phyloP scores from a whole-genome alignment of 108 stramenopile genomes.

The Stephanodiscus minutulus region DNA sequence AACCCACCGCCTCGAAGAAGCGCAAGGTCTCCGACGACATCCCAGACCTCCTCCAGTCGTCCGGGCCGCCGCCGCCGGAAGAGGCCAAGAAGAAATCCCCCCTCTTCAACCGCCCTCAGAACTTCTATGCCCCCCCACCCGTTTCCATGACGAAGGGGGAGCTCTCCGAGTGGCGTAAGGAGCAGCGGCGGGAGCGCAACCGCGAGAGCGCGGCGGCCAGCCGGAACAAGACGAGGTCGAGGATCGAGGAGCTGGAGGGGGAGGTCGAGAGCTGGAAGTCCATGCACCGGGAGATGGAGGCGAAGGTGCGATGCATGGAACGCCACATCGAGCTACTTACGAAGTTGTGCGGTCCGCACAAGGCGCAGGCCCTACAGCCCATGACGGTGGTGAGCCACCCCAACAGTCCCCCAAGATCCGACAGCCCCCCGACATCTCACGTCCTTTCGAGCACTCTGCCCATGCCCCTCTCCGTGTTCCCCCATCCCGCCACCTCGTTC shows the following conservation, averaged over 20 bases:
- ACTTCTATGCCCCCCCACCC: conserved; percentile 34
- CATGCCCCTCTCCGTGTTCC: not conserved
- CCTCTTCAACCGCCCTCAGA: conserved; percentile 34
- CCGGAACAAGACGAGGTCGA: conserved; percentile 58
- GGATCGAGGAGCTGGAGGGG: conserved; percentile 67
- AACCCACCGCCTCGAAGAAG: conserved; percentile 23
- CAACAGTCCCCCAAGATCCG: conserved; percentile 21
- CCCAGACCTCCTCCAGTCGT: not conserved
- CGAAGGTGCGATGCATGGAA: conserved; percentile 33
- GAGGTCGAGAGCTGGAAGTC: conserved; percentile 53
- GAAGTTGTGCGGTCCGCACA: conserved; percentile 8
- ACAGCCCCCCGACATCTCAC: conserved; percentile 13
- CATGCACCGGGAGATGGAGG: conserved; percentile 48
- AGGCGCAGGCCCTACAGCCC: not conserved
- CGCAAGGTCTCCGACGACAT: conserved; percentile 16
- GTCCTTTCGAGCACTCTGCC: not conserved
- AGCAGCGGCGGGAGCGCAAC: conserved; percentile 79
- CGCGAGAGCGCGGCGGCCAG: conserved; percentile 75
- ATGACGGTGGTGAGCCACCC: conserved; percentile 23
- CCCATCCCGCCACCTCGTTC: not conserved
- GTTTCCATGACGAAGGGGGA: conserved; percentile 63
- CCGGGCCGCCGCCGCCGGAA: not conserved
- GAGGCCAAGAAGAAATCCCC: conserved; percentile 30
- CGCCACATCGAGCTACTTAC: conserved; percentile 31
- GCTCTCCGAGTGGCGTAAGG: conserved; percentile 74